Conservation (phyloP, 1,284 basidiomycete genomes). For the Meira miltonrushii region DNA sequence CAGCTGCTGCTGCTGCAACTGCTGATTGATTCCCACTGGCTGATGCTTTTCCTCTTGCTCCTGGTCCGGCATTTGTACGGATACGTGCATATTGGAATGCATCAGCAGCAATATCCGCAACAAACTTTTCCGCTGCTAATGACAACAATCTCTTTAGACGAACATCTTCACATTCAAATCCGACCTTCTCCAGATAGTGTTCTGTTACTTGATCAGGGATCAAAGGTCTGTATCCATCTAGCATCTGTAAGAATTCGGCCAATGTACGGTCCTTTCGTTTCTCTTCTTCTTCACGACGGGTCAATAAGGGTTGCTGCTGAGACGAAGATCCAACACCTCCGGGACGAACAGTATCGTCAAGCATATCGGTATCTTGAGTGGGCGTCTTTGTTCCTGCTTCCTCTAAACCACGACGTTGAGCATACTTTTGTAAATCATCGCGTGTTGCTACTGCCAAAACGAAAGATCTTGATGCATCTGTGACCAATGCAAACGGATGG, state of each 20-base stretch:
- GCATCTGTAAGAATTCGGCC: slow-evolving; percentile 88
- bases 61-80: slow-evolving; percentile 60
- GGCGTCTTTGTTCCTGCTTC: slow-evolving; percentile 9
- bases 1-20: slow-evolving; percentile 15
- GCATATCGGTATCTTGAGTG: slow-evolving; percentile 10
- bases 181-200: slow-evolving; percentile 91
- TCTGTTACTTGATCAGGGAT: slow-evolving; percentile 98
- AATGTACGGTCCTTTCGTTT: slow-evolving; percentile 71
- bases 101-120: slow-evolving; percentile 92
- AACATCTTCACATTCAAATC: slow-evolving; percentile 86
- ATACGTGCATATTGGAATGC: slow-evolving; percentile 97
- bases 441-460: slow-evolving; percentile 42
- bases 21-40: background rate
- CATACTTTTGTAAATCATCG: slow-evolving; percentile 43
- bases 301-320: slow-evolving; percentile 25
- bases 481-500: slow-evolving; percentile 47
- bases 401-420: slow-evolving; percentile 26
- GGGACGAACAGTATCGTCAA: slow-evolving; percentile 3
- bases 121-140: slow-evolving; percentile 94
- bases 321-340: background rate
- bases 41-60: slow-evolving; percentile 12
- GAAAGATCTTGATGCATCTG: slow-evolving; percentile 37
- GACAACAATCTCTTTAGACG: slow-evolving; percentile 76
- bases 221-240: slow-evolving; percentile 93
- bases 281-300: slow-evolving; percentile 64